Base-by-base conservation (phyloP, 495 filamentous ascomycete species). In the Lichenothelia convexa region DNA sequence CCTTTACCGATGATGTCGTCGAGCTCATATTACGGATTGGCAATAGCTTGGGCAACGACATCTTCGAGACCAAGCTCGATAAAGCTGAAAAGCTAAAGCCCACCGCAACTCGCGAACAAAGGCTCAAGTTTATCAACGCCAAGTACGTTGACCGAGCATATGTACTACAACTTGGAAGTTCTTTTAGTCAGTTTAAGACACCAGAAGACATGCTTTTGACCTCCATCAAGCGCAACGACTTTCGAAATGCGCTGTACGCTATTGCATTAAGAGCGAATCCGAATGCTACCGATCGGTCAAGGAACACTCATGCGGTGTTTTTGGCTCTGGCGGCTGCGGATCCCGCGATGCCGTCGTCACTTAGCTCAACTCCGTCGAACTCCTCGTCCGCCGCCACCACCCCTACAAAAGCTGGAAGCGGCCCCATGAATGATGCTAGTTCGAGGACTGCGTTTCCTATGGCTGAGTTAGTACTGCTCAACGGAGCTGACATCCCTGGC, bases 321-420 rank as follows among this genome's bases (percentile, higher is more conserved):
- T 65, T 99, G 12, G 89, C 89, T 17, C 75, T 99, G 12, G 81
- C 81, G n/a, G 85, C 87, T 1, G 85, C 89, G 0, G 89, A 97
- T 45, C 89, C 87, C 6, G 83, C 84, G 15, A 62, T 73, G 0
- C 79, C 81, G 0, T 54, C 63, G 3, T 57, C 60, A 18, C 51
- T 51, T 38, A 31, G 44, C 35, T 29, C 21, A 18, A 39, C 30
- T 36, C 35, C 33, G 30, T 34, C 47, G 8, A 41, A 47, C 1
- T 35, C 42, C 8, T 33, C 57, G 18, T 42, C 58, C 16, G 13
- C 13, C 8, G 31, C 35, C 34, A 31, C 32, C 21, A 19, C 31
- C 26, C 18, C 26, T 20, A 52, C 40, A 37, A 68, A 64, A 23
- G 53, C 73, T 2, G n/a, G n/a, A n/a, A n/a, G n/a, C n/a, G n/a